phyloP scores from a whole-genome alignment of 805 yeast species.

The Teunomyces cretensis region DNA sequence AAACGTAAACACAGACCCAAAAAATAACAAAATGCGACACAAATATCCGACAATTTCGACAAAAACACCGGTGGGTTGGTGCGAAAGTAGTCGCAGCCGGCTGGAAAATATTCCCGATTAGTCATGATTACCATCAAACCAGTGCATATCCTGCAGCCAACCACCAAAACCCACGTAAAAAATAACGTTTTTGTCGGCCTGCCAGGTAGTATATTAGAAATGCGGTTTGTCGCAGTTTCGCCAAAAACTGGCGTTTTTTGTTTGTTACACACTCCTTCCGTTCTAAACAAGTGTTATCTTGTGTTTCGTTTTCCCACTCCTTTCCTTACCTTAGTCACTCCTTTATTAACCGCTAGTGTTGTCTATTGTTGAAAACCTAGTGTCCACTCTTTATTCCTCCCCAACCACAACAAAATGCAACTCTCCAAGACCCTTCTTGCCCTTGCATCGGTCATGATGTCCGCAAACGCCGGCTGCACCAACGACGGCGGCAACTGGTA shows the following conservation, averaged over 20 bases:
- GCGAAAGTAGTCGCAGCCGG: background rate
- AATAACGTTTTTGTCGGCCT: background rate
- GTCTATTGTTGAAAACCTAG: background rate
- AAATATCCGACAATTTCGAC: background rate
- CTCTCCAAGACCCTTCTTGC: slow-evolving; percentile 23
- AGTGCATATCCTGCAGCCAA: too few relatives aligned
- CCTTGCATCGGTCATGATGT: slow-evolving; percentile 16
- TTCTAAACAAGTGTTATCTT: slow-evolving; percentile 3
- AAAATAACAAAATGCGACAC: slow-evolving; percentile 4
- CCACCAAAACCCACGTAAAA: too few relatives aligned
- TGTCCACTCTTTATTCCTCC: background rate
- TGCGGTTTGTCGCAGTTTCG: slow-evolving; percentile 1
- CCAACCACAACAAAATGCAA: slow-evolving; percentile 17
- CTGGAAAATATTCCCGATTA: background rate
- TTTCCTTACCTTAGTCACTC: slow-evolving; percentile 9
- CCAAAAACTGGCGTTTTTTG: background rate
- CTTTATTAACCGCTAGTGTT: slow-evolving; percentile 3
- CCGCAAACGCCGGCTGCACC: slow-evolving; percentile 20
- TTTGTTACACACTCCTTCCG: background rate
- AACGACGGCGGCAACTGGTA: slow-evolving; percentile 33
- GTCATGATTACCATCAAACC: background rate
- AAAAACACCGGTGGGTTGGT: background rate
- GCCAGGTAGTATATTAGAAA: background rate
- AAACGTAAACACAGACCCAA: background rate
- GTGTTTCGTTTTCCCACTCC: background rate